Percentiles rank a stretch among this genome's conserved stretches.
Evolutionary conservation across 2,329 filamentous ascomycete genomes (phyloP).

Genomic region (Leptographium galeiforme): DNA sequence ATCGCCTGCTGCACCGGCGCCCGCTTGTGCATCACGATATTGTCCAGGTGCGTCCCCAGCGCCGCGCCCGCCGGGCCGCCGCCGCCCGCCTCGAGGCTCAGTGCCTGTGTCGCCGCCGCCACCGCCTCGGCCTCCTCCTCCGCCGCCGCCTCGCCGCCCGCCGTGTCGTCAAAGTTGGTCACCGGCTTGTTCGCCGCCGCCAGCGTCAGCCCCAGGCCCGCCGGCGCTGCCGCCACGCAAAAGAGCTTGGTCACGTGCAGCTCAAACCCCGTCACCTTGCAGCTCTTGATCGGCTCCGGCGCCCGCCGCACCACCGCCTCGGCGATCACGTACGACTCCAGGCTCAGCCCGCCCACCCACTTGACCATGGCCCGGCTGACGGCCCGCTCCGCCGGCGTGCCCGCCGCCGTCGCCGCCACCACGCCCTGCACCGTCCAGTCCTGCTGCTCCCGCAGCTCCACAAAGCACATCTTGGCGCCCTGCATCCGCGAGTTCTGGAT

Average conservation of each 20-base stretch:
- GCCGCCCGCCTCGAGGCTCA: no score
- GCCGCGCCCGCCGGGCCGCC: slow-evolving; percentile 55
- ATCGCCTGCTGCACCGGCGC: slow-evolving; percentile 85
- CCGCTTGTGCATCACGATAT: slow-evolving; percentile 84
- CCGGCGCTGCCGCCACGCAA: slow-evolving; percentile 52
- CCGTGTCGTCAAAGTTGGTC: slow-evolving; percentile 38
- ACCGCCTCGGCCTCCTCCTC: slow-evolving; percentile 18
- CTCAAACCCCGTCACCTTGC: slow-evolving; percentile 66
- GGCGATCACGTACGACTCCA: slow-evolving; percentile 72
- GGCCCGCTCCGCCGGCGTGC: slow-evolving; percentile 44
- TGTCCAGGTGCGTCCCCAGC: slow-evolving; percentile 76
- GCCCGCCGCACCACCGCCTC: slow-evolving; percentile 73
- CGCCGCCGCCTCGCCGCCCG: slow-evolving; percentile 28
- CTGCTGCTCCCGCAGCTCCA: slow-evolving; percentile 67
- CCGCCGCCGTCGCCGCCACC: slow-evolving; percentile 44
- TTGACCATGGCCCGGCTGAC: slow-evolving; percentile 89
- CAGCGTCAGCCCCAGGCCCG: slow-evolving; percentile 44
- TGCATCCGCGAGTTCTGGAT: slow-evolving; percentile 82
- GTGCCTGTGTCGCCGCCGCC: slow-evolving; percentile 11
- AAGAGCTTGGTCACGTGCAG: slow-evolving; percentile 81
- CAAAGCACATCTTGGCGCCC: slow-evolving; percentile 80
- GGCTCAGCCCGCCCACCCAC: slow-evolving; percentile 61
- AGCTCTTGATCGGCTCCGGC: slow-evolving; percentile 77
- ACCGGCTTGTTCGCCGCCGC: slow-evolving; percentile 41
- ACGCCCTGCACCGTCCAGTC: slow-evolving; percentile 75